phyloP scores from a whole-genome alignment of 805 yeast genomes.

The Monosporozyma aerobia region DNA sequence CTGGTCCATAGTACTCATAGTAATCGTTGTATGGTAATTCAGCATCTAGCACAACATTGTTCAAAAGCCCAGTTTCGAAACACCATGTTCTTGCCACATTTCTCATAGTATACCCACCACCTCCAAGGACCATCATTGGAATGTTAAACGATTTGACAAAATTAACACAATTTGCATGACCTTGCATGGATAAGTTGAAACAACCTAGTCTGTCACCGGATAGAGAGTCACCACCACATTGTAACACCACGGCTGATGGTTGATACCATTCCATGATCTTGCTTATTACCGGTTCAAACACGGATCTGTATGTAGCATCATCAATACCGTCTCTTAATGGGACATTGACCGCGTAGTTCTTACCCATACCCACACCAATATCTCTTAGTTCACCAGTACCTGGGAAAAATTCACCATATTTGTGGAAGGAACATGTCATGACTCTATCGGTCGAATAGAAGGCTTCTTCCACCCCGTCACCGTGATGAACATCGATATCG shows the following conservation, averaged over 20 bases:
- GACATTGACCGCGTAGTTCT: slow-evolving; percentile 79
- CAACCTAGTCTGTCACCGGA: slow-evolving; percentile 92
- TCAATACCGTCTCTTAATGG: slow-evolving; percentile 94
- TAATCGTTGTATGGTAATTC: slow-evolving; percentile 90
- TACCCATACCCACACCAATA: slow-evolving; percentile 80
- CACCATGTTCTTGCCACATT: slow-evolving; percentile 95
- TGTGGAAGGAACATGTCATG: slow-evolving; percentile 94
- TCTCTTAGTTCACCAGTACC: slow-evolving; percentile 94
- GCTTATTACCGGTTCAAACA: slow-evolving; percentile 77
- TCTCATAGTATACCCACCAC: slow-evolving; percentile 96
- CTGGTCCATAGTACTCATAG: slow-evolving; percentile 96
- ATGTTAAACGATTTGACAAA: slow-evolving; percentile 81
- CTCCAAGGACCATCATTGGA: slow-evolving; percentile 88
- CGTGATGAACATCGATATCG: slow-evolving; percentile 93
- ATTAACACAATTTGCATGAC: slow-evolving; percentile 92
- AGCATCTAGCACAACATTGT: slow-evolving; percentile 53
- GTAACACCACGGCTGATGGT: slow-evolving; percentile 90
- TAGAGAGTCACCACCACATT: slow-evolving; percentile 94
- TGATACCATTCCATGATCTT: slow-evolving; percentile 87
- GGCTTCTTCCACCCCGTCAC: slow-evolving; percentile 97
- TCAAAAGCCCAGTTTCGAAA: slow-evolving; percentile 77
- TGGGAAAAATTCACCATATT: slow-evolving; percentile 93
- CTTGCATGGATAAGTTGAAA: slow-evolving; percentile 83
- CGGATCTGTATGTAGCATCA: slow-evolving; percentile 69
- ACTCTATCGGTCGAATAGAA: slow-evolving; percentile 91